These are phyloP conservation scores for Alternaria hordeiaustralica DNA, from an alignment of 2,329 filamentous ascomycete species.

Conservation along the genomic window DNA sequence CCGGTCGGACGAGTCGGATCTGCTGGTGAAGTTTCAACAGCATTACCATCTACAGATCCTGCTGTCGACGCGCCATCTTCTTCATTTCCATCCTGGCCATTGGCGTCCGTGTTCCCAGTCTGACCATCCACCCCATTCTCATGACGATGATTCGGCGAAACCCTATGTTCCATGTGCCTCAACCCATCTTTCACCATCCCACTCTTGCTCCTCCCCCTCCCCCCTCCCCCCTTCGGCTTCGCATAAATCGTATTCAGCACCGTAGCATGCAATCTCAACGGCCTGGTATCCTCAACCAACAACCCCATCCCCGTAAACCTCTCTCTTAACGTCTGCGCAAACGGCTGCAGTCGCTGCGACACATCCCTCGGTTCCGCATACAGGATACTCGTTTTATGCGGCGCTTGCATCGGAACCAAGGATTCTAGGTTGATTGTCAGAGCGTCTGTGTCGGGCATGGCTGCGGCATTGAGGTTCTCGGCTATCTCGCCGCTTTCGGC, in stretches of 20 bases:
- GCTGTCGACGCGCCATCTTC: conserved; percentile 12
- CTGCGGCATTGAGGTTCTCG: conserved; percentile 37
- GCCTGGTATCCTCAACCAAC: conserved; percentile 64
- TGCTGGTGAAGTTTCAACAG: background rate
- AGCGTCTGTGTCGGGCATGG: conserved; percentile 26
- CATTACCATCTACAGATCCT: conserved; percentile 3
- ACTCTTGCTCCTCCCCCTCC: conserved; percentile 33
- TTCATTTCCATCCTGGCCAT: background rate
- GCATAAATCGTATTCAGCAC: conserved; percentile 86
- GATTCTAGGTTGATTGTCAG: conserved; percentile 55
- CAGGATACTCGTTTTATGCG: conserved; percentile 66
- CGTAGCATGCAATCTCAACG: conserved; percentile 81
- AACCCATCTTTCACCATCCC: background rate
- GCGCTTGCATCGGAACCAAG: conserved; percentile 67
- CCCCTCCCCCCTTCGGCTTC: conserved; percentile 49
- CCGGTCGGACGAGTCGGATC: background rate
- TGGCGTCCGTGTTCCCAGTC: fast-evolving
- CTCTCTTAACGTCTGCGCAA: conserved; percentile 61
- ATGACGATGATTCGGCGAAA: conserved; percentile 6
- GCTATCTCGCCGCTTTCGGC: conserved; percentile 30
- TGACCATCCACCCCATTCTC: background rate
- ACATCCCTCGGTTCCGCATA: conserved; percentile 68
- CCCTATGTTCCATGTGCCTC: background rate
- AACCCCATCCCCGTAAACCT: conserved; percentile 64
- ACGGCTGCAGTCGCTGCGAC: conserved; percentile 58